Percentiles rank a stretch among this genome's conserved stretches.
phyloP scores from a whole-genome alignment of 2,329 filamentous ascomycete species.

The Coniella vitis region DNA sequence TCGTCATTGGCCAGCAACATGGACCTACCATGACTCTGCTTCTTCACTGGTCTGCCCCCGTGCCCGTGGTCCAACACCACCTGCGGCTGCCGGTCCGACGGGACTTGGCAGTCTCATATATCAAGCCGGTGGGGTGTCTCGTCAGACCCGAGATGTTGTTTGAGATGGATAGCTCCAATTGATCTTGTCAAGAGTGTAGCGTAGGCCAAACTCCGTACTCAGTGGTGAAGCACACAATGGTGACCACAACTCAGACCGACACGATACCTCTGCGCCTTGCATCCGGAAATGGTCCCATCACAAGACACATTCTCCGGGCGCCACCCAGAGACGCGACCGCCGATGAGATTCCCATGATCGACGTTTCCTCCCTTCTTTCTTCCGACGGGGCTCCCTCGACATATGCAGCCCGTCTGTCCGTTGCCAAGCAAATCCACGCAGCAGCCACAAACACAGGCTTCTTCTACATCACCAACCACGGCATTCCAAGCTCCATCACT shows the following conservation, averaged over 20 bases:
- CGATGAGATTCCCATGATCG: constrained; percentile 47
- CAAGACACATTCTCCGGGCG: constrained; percentile 27
- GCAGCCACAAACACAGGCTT: constrained; percentile 47
- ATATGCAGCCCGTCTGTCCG: constrained; percentile 13
- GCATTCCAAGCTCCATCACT: constrained; percentile 29
- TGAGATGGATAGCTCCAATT: too few relatives aligned
- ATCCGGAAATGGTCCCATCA: constrained; percentile 31
- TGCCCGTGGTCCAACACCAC: too few relatives aligned
- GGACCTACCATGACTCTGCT: neutral
- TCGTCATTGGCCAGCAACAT: too few relatives aligned
- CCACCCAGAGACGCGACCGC: constrained; percentile 30
- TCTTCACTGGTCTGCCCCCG: neutral
- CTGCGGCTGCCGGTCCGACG: too few relatives aligned
- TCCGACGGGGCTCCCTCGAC: neutral
- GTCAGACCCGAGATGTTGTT: too few relatives aligned
- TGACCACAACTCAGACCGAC: neutral
- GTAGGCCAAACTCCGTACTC: too few relatives aligned
- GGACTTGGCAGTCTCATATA: too few relatives aligned
- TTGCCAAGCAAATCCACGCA: constrained; percentile 20
- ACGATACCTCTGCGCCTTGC: constrained; percentile 28
- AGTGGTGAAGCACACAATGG: too few relatives aligned
- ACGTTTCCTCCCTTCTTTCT: constrained; percentile 36
- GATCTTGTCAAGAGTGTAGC: too few relatives aligned
- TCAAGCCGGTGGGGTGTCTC: too few relatives aligned
- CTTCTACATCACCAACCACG: constrained; percentile 49